Evolutionary conservation across 768 basidiomycete species (phyloP), one percentile per base, ranked within the genome.

Genomic region (Phylloporus rhodoxanthus): DNA sequence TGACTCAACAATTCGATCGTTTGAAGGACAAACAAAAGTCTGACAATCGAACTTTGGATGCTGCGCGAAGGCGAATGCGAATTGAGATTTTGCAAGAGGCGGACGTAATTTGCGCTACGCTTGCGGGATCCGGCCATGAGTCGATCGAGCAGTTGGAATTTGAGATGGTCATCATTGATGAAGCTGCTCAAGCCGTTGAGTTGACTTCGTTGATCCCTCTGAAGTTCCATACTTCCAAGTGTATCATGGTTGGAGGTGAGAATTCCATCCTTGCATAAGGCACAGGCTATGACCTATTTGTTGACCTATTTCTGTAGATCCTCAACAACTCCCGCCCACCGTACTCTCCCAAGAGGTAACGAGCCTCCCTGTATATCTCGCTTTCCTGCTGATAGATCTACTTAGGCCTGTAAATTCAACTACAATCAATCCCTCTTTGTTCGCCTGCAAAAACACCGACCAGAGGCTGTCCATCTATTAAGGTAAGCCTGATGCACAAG

Each of bases 131-230:
- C 15, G 96, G 94, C 4, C 90, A 96, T 55, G 94, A 96, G 14
- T 77, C 78, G 41, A 74, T 99, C 36, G 81, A 87, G 49, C 74
- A 78, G 30, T 79, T 90, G 54, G 87, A 94, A 45, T 97, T 97
- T 63, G 94, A 96, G 58, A 89, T 95, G 70, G 79, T 99, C 57
- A 84, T 99, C 65, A 95, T 99, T 52, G 96, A 99, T 61, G 96
- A 99, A 68, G 96, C 96, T 1, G 95, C 95, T 1, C 96, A 99
- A 68, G 86, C 94, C 14, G 87, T 97, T 41, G 96, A 99, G 67
- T 75, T 97, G 36, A 92, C 90, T 55, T 91, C 95, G 8, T 70
- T 99, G 53, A 98, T 99, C 50, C 96, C 96, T 33, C 74, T 99
- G 54, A 96, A 89, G 66, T 97, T 91, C 68, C 78, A 77, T 25